These are phyloP conservation scores for Citrus medica DNA, from an alignment of 345 rosid species.

Conservation along the genomic window DNA sequence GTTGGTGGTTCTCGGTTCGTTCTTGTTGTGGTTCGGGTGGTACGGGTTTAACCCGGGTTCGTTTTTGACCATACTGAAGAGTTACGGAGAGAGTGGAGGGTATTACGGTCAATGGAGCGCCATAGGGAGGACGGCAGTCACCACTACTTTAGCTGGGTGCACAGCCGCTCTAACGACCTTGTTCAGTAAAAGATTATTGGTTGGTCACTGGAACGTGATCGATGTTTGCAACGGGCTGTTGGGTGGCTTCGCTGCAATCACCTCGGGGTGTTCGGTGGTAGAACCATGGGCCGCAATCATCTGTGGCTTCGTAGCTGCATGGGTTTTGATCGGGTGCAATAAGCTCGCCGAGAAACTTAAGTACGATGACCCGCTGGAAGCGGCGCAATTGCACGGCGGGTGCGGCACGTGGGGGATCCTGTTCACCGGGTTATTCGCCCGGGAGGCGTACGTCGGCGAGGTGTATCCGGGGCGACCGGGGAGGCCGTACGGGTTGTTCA, in stretches of 20 bases:
- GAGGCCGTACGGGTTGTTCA: conserved; percentile 52
- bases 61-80: conserved; percentile 34
- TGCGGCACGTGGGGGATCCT: conserved; percentile 81
- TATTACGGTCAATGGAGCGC: conserved; percentile 85
- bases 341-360: conserved; percentile 44
- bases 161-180: conserved; percentile 78
- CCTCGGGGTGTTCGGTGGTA: conserved; percentile 75
- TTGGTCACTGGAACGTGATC: conserved; percentile 72
- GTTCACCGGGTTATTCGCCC: conserved; percentile 68
- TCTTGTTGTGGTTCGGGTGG: conserved; percentile 83
- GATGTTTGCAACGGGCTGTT: conserved; percentile 80
- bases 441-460: conserved; percentile 43
- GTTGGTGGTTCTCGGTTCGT: conserved; percentile 69
- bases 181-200: conserved; percentile 60
- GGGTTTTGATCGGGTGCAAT: conserved; percentile 61
- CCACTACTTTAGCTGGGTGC: conserved; percentile 73
- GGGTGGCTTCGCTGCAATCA: conserved; percentile 85
- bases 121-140: conserved; percentile 73
- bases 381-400: conserved; percentile 77
- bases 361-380: conserved; percentile 73
- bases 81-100: conserved; percentile 25
- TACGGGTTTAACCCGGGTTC: conserved; percentile 85
- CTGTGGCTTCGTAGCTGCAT: conserved; percentile 65
- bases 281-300: conserved; percentile 87
- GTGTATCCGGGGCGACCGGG: conserved; percentile 35